phyloP scores from a whole-genome alignment of 1,284 basidiomycete species.

The Puccinia triticina region DNA sequence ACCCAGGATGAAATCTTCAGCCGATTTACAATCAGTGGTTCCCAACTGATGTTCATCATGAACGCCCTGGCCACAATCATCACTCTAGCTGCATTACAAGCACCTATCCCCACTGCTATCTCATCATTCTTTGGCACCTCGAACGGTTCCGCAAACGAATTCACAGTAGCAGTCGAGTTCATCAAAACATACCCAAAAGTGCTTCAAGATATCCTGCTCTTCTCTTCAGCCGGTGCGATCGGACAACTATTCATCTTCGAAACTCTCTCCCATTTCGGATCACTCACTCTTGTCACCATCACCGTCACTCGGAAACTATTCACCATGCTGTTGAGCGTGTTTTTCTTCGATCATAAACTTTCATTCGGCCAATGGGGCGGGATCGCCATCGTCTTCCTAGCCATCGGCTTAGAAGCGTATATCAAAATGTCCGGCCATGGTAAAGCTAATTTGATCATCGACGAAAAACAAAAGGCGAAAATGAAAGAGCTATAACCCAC shows the following conservation, averaged over 20 bases:
- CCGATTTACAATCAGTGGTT: constrained; percentile 75
- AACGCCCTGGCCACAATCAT: constrained; percentile 78
- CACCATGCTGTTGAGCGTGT: constrained; percentile 93
- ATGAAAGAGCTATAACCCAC: constrained; percentile 71
- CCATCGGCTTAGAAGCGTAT: constrained; percentile 88
- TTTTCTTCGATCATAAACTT: constrained; percentile 87
- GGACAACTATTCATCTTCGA: constrained; percentile 99
- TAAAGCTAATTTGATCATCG: constrained; percentile 66
- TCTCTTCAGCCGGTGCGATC: constrained; percentile 84
- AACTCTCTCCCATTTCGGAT: constrained; percentile 93
- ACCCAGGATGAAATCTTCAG: constrained; percentile 97
- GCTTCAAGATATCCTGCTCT: constrained; percentile 76
- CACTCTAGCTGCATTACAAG: constrained; percentile 54
- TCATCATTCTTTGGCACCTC: constrained; percentile 55
- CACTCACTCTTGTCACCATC: constrained; percentile 86
- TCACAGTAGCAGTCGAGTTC: constrained; percentile 73
- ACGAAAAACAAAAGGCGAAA: constrained; percentile 77
- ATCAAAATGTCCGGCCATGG: constrained; percentile 66
- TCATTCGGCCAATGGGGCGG: constrained; percentile 87
- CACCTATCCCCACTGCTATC: constrained; percentile 57
- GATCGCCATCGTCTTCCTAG: constrained; percentile 84
- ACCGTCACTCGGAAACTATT: constrained; percentile 97
- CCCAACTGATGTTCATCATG: constrained; percentile 99
- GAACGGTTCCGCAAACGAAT: constrained; percentile 66
- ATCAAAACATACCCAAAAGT: constrained; percentile 77